Base-by-base conservation (phyloP, 257 asterid species). In the Verbascum thapsus region DNA sequence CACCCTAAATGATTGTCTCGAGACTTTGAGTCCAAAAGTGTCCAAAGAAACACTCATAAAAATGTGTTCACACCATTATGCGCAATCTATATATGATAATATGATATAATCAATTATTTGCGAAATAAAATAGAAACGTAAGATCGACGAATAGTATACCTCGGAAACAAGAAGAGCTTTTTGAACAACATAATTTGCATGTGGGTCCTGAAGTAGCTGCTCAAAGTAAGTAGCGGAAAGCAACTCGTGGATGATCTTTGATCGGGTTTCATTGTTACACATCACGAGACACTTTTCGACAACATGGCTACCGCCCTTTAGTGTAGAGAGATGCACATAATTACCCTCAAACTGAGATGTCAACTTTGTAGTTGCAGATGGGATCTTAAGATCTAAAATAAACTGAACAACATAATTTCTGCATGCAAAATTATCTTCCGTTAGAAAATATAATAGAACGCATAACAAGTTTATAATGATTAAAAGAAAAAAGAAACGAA, bases 151-250 rank as follows among this genome's bases (percentile, higher is more conserved):
- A 52, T 8, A 55, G 49, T 68, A 7, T 74, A 91, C 97, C 99
- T 88, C 87, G 20, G 94, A 72, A 70, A 77, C 73, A 41, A 74
- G 83, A 58, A 92, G 91, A 62, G 97, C 96, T 10, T 83, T 90
- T 72, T 88, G 99, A 67, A 92, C 64, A 67, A 92, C 99, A 69
- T 92, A 92, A 61, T 92, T 92, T 54, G 96, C 99, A 64, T 88
- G 92, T n/a, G 99, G 99, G 48, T 89, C 96, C 72, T 87, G 97
- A 77, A 92, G 90, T 81, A 89, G 69, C 75, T 80, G 99, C 61
- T 87, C 97, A 45, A 92, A 81, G 68, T 81, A 85, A 34, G 86
- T 51, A 32, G 87, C 80, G 13, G 85, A 76, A 58, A 89, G 82
- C 75, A 92, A 64, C 72, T 92, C 99, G 3, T 74, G 75, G 76